These are phyloP conservation scores for Fusarium sp. DNA, from an alignment of 2,329 filamentous ascomycete genomes.

Conservation along the genomic window DNA sequence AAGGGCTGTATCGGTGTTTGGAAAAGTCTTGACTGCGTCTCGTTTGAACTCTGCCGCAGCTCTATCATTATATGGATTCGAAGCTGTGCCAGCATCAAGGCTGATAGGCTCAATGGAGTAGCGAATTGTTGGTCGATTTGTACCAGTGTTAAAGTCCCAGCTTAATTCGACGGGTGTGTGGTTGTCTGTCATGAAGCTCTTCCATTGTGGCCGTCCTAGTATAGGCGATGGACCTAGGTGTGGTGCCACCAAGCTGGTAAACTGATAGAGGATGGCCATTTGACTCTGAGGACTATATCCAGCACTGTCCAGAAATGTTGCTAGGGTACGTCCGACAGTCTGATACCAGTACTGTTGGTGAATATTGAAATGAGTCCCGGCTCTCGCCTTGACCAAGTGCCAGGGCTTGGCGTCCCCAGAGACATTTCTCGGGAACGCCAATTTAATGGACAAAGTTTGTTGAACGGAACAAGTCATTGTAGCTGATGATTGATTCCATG, in stretches of 20 bases:
- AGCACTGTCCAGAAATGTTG: neutral
- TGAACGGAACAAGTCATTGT: too few species aligned
- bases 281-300: neutral
- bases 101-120: constrained; percentile 55
- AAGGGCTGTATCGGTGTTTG: neutral
- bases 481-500: too few species aligned
- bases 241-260: constrained; percentile 7
- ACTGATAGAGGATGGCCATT: constrained; percentile 4
- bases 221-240: neutral
- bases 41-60: constrained; percentile 6
- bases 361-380: neutral
- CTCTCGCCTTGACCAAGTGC: neutral
- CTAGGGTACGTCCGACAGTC: neutral
- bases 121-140: constrained; percentile 47
- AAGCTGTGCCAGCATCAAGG: constrained; percentile 44
- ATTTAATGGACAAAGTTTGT: neutral
- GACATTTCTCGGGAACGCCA: neutral
- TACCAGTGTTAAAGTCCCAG: constrained; percentile 52
- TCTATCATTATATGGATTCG: constrained; percentile 46
- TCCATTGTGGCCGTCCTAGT: constrained; percentile 38
- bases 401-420: neutral
- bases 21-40: constrained; percentile 7
- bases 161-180: constrained; percentile 56
- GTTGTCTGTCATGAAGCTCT: constrained; percentile 60
- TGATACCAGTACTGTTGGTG: constrained; percentile 15